Evolutionary conservation across 345 rosid species (phyloP), one percentile per base, ranked within the genome.

Genomic region (Populus ilicifolia): DNA sequence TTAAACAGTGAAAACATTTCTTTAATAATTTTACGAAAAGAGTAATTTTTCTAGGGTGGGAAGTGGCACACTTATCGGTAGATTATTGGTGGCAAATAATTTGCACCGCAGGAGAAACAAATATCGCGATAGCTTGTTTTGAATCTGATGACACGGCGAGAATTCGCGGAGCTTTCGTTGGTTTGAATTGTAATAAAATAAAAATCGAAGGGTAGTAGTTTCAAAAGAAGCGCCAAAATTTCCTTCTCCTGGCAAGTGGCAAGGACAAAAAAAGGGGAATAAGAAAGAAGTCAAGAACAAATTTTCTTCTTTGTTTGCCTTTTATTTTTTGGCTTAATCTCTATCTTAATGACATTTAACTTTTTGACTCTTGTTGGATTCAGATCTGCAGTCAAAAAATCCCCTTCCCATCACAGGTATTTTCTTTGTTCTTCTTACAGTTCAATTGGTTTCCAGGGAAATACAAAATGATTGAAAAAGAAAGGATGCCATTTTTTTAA

Each of bases 171-270:
- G 44, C 10, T 27, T 56, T 14, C 5, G 25, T 46, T 78, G 86
- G 86, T 33, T 79, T 46, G 76, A 48, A 36, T 56, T 8, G 83
- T 78, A 85, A 54, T 76, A 50, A 76, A 33, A 35, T 6, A 5
- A 69, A 79, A 54, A 68, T 59, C 52, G 5, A 44, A 70, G 87
- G 88, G 85, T 59, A 72, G 18, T 36, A 29, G 17, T 48, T 10
- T 46, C 63, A 21, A 48, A 72, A 70, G 64, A 80, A 81, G 82
- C 83, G 84, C 84, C 89, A 87, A 80, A 81, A 63, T 75, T 79
- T 83, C 73, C 74, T 75, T 71, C 73, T 36, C 65, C 77, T 63
- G 80, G 44, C 82, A 16, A 8, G 48, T 56, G 80, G 38, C 82
- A 16, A 8, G 48, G 71, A 77, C 77, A 67, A 17, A 79, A 50